phyloP scores from a whole-genome alignment of 2,329 filamentous ascomycete species.

The Colletotrichum sojae region DNA sequence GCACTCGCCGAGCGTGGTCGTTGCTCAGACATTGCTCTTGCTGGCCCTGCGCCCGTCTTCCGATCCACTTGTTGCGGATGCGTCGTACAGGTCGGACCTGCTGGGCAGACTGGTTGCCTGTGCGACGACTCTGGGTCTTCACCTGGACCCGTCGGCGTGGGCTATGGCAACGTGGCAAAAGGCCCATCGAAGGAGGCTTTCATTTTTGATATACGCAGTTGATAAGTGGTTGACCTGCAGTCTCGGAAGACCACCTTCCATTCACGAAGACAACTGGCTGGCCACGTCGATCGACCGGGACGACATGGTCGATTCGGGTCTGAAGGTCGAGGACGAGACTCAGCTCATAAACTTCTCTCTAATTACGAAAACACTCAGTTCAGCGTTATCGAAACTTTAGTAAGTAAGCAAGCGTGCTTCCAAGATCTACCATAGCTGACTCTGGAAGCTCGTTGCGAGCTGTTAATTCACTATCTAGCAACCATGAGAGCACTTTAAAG shows the following conservation, averaged over 20 bases:
- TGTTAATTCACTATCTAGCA: neutral
- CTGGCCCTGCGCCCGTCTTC: slow-evolving; percentile 36
- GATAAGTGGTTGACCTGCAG: slow-evolving; percentile 43
- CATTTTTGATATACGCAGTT: slow-evolving; percentile 38
- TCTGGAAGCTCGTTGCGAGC: neutral
- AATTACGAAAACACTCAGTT: neutral
- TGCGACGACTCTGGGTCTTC: slow-evolving; percentile 41
- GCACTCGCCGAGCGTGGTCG: slow-evolving; percentile 39
- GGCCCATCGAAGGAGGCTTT: slow-evolving; percentile 37
- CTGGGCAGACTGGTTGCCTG: slow-evolving; percentile 38
- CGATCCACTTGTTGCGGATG: slow-evolving; percentile 42
- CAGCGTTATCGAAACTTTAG: neutral
- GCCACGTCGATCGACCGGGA: neutral
- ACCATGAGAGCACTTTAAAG: neutral
- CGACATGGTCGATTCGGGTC: slow-evolving; percentile 11
- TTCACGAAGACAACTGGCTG: slow-evolving; percentile 22
- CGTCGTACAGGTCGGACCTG: slow-evolving; percentile 38
- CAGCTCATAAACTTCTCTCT: neutral
- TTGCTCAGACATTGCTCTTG: slow-evolving; percentile 20
- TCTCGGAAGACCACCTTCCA: slow-evolving; percentile 39
- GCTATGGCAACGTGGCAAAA: slow-evolving; percentile 36
- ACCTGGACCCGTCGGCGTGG: slow-evolving; percentile 41
- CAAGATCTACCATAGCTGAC: neutral
- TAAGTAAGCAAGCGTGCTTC: neutral
- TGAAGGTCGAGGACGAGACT: slow-evolving; percentile 1